A percentile compares a stretch with the other conserved stretches of the same genome.
phyloP scores from a whole-genome alignment of 345 rosid genomes.

The Eucalyptus leucophloia region DNA sequence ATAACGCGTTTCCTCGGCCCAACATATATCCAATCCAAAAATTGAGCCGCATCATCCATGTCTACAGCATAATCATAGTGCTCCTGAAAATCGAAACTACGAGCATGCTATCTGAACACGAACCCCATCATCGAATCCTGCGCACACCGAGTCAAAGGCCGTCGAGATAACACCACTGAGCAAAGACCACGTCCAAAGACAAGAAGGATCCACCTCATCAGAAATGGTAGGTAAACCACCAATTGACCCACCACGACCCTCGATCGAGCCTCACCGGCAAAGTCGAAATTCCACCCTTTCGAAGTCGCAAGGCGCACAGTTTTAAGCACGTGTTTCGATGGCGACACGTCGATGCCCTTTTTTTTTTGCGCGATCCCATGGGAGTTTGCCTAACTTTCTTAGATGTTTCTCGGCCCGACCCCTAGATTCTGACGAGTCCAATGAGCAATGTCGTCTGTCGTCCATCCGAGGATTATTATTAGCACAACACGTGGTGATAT shows the following conservation, averaged over 20 bases:
- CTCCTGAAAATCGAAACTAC: neutral
- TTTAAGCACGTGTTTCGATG: neutral
- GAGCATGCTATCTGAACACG: neutral
- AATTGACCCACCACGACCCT: neutral
- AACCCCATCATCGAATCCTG: neutral
- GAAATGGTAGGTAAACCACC: neutral
- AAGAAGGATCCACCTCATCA: neutral
- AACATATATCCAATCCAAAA: neutral
- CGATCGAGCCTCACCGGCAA: neutral
- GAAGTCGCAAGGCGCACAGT: neutral
- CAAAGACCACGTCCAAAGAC: neutral
- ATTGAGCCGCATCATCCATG: neutral
- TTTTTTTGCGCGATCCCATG: neutral
- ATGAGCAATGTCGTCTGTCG: neutral
- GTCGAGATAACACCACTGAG: neutral
- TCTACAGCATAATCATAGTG: rapidly evolving
- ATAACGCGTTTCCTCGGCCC: neutral
- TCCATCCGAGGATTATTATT: neutral
- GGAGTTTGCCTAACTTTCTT: neutral
- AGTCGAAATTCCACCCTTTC: neutral
- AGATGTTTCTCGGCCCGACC: neutral
- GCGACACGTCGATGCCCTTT: neutral
- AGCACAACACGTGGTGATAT: neutral
- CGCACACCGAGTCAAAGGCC: neutral
- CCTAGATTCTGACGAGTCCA: neutral